Base-by-base conservation (phyloP, 192 early-diverging fungal genomes). In the Chytriomyces sp. region DNA sequence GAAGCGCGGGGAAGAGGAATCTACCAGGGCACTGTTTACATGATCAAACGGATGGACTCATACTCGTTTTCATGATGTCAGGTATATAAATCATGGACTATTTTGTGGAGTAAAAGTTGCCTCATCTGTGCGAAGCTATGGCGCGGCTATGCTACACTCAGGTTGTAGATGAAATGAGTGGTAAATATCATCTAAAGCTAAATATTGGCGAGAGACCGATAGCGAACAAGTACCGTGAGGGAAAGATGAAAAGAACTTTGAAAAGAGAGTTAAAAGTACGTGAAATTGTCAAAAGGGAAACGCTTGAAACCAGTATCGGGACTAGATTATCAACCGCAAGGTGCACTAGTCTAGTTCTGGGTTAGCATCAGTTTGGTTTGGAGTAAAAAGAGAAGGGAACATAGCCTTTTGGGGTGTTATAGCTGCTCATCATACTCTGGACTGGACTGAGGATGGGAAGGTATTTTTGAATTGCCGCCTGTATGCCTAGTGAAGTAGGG, bases 151-250 rank as follows among this genome's bases (percentile, higher is more conserved):
- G n/a, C n/a, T n/a, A n/a, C n/a, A n/a, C n/a, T n/a, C n/a, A n/a
- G n/a, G n/a, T n/a, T n/a, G n/a, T n/a, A n/a, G n/a, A n/a, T n/a
- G n/a, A n/a, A n/a, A n/a, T n/a, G n/a, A n/a, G n/a, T n/a, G n/a
- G n/a, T n/a, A n/a, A 87, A 89, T 89, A 83, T 80, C 87, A 84
- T 85, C 89, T 80, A 91, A 89, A 77, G 88, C 89, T 91, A 89
- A 91, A 90, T 91, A 91, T 84, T 80, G 86, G 83, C 84, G 83
- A 89, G 90, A 90, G 88, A 89, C 90, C 87, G 87, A 91, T 91
- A 91, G 87, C 88, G 83, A 91, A 91, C 89, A 91, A 91, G 89
- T 90, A 91, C 90, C 84, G 86, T 89, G 88, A 91, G 84, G 87
- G 89, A 91, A 91, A 90, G 90, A 88, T 90, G 89, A 90, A 91